Percentiles rank a stretch among this genome's conserved stretches.
phyloP scores from a whole-genome alignment of 345 rosid species.

The Brassica juncea region DNA sequence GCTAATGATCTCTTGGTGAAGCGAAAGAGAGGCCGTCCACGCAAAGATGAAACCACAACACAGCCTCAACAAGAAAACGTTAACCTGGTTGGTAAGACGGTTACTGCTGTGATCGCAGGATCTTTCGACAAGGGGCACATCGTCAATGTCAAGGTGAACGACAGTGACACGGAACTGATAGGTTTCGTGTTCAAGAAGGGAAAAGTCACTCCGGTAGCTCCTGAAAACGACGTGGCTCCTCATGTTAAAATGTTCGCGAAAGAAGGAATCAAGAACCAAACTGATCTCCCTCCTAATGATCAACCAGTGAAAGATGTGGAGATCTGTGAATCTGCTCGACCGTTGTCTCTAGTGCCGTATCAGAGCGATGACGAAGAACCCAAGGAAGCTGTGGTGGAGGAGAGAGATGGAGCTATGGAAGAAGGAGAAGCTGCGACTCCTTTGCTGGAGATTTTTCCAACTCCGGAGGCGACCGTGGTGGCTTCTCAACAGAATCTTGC shows the following conservation, averaged over 20 bases:
- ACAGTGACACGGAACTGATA: slow-evolving; percentile 35
- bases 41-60: slow-evolving; percentile 43
- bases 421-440: slow-evolving; percentile 25
- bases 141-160: slow-evolving; percentile 56
- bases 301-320: slow-evolving; percentile 38
- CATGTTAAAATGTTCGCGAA: slow-evolving; percentile 51
- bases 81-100: slow-evolving; percentile 52
- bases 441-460: slow-evolving; percentile 34
- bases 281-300: slow-evolving; percentile 33
- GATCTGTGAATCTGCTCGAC: slow-evolving; percentile 36
- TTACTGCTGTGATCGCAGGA: slow-evolving; percentile 66
- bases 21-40: slow-evolving; percentile 67
- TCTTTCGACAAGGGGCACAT: slow-evolving; percentile 68
- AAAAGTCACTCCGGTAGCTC: slow-evolving; percentile 48
- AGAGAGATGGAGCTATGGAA: background rate
- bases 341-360: slow-evolving; percentile 28
- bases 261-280: slow-evolving; percentile 45
- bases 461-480: slow-evolving; percentile 20
- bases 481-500: slow-evolving; percentile 28
- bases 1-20: slow-evolving; percentile 43
- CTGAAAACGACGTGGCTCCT: slow-evolving; percentile 70
- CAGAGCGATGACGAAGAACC: slow-evolving; percentile 20
- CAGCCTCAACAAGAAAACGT: slow-evolving; percentile 27
- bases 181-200: slow-evolving; percentile 4
- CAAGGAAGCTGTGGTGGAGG: slow-evolving; percentile 28